A percentile compares a stretch with the other conserved stretches of the same genome.
Conservation (phyloP, 2,329 filamentous ascomycete genomes). For the Westerdykella aurantiaca region DNA sequence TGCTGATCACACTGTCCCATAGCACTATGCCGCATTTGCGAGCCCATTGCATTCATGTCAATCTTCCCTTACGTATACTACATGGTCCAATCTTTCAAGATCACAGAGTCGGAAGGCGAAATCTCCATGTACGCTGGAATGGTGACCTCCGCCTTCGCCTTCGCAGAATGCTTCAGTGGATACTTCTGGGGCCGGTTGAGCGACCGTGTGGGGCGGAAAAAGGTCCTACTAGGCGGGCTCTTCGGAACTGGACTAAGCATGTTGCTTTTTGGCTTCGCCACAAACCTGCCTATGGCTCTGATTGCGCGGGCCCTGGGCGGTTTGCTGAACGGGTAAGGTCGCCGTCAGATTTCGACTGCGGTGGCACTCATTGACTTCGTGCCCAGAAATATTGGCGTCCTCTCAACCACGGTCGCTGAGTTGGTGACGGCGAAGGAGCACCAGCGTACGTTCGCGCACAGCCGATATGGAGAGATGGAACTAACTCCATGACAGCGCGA, state of each 20-base stretch:
- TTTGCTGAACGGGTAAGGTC: conserved; percentile 76
- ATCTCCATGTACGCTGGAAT: conserved; percentile 92
- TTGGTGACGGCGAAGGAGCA: conserved; percentile 89
- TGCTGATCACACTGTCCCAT: conserved; percentile 4
- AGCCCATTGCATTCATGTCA: conserved; percentile 98
- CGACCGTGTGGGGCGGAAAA: conserved; percentile 87
- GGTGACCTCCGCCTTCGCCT: conserved; percentile 93
- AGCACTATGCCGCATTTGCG: conserved; percentile 94
- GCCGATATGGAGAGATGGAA: conserved; percentile 4
- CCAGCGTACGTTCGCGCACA: conserved; percentile 59
- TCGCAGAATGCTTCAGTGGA: conserved; percentile 89
- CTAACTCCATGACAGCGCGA: conserved; percentile 54
- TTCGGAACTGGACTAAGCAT: conserved; percentile 89
- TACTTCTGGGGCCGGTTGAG: conserved; percentile 91
- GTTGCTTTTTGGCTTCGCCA: conserved; percentile 84
- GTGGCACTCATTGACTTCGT: conserved; percentile 26
- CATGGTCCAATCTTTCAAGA: conserved; percentile 89
- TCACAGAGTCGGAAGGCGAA: conserved; percentile 69
- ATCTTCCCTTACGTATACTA: conserved; percentile 98
- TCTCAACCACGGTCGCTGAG: conserved; percentile 93
- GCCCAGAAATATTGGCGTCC: conserved; percentile 79
- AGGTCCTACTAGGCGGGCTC: conserved; percentile 82
- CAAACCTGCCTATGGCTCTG: conserved; percentile 73
- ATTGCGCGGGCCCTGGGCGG: conserved; percentile 85
- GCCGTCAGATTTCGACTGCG: conserved; percentile 17